Evolutionary conservation across 306 rosid genomes (phyloP), one percentile per base, ranked within the genome.

Genomic region (Quercus glauca): DNA sequence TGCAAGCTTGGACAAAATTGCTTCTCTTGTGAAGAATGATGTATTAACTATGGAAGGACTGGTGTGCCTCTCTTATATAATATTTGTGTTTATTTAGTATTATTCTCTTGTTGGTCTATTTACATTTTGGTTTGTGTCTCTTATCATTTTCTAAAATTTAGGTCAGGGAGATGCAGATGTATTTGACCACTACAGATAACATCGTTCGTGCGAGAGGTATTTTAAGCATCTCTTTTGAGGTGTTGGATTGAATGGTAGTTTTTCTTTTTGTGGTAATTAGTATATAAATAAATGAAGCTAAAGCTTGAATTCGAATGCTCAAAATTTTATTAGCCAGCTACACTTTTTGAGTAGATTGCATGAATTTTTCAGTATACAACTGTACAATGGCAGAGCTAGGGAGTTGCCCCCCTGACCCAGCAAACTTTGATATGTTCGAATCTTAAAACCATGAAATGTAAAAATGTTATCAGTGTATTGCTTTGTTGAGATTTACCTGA

Each of bases 131-230:
- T 35, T 56, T 76, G 45, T 65, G 53, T 10, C 65, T 74, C 71
- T 61, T 76, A 13, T 3, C 53, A 49, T 10, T 49, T 73, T 76
- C 52, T 60, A 28, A 45, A 59, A 68, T 76, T 63, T 67, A 95
- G 99, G 92, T 95, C 67, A 80, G 79, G 74, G 96, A 93, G 84
- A 83, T 95, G 97, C 86, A 76, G 55, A 83, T 95, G 97, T 92
- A 93, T 81, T 87, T 92, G 90, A 95, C 98, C 59, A 87, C 90
- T 13, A 86, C 96, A 3, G 94, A 95, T 78, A 31, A 82, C 55
- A 78, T 89, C 56, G 61, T 93, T 79, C 98, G 97, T 12, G 86
- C 96, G 71, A 86, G 98, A 90, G 99, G 99, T 93, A 73, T 70
- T 51, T 45, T 29, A 58, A 68, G 12, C 45, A 63, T 60, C 65